Base-by-base conservation (phyloP, 1,139 yeast genomes). In the Lodderomyces beijingensis region DNA sequence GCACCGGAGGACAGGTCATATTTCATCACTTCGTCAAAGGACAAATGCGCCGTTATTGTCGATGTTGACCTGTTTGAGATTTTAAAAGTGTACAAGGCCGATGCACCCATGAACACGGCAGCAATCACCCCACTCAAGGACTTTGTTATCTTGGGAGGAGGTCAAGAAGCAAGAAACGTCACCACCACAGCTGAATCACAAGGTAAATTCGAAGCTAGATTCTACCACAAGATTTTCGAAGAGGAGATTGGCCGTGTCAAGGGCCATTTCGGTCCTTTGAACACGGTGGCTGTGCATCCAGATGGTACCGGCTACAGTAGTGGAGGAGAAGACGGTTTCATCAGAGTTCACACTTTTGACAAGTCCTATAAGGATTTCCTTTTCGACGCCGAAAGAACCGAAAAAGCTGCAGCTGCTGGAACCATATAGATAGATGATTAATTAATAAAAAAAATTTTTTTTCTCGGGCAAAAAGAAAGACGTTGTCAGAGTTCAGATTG, bases 181-280 rank as follows among this genome's bases (percentile, higher is more conserved):
- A 91, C 99, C 30, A 91, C 97, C 18, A 88, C 97, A 26, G 77
- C 93, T 30, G 83, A 93, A 42, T 75, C 85, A 35, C 96, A 91
- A 62, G 98, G 98, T 68, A 87, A 87, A 57, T 91, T 91, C 61
- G 98, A 91, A 66, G 94, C 97, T 28, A 78, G 96, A 65, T 85
- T 91, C 60, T 88, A 82, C 66, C 97, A 93, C 65, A 91, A 91
- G 67, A 76, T 91, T 40, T 91, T 89, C 59, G 83, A 83, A 58
- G 97, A 91, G 56, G 97, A 89, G 60, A 80, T 91, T 50, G 98
- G 98, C 46, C 82, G 96, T 65, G 93, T 91, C 37, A 86, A 85
- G 65, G 98, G 98, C 40, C 99, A 93, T 70, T 91, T 91, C 74
- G 99, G 98, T 71, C 99, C 98, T 32, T 77, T 91, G 55, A 91